These are phyloP conservation scores for Crataegus laevigata DNA, from an alignment of 306 rosid species.

Conservation along the genomic window DNA sequence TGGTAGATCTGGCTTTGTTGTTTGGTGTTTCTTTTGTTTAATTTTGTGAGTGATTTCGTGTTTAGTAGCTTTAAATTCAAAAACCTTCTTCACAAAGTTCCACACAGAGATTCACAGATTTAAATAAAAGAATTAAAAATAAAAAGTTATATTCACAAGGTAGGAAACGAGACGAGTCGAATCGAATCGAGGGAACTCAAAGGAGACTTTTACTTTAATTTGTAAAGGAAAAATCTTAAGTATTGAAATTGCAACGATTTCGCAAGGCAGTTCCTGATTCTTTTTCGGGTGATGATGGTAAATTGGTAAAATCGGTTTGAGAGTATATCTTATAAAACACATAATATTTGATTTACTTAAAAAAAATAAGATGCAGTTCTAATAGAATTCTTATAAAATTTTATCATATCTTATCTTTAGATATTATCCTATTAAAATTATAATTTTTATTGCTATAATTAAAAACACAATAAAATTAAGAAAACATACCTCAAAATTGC, in stretches of 20 bases:
- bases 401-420: too few relatives aligned
- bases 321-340: too few relatives aligned
- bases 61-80: not conserved
- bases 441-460: too few relatives aligned
- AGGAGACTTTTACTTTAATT: not conserved
- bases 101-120: not conserved
- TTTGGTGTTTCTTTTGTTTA: not conserved
- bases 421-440: too few relatives aligned
- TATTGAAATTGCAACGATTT: not conserved
- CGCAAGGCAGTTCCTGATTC: not conserved
- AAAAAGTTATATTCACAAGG: not conserved
- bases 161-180: not conserved
- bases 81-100: not conserved
- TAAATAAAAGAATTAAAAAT: not conserved
- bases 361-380: too few relatives aligned
- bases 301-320: too few relatives aligned
- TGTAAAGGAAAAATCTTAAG: not conserved
- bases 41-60: not conserved
- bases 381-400: too few relatives aligned
- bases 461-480: too few relatives aligned
- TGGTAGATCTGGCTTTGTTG: conserved; percentile 1
- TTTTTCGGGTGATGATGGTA: not conserved
- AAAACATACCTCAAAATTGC: too few relatives aligned
- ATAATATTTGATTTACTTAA: too few relatives aligned
- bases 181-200: not conserved